phyloP scores from a whole-genome alignment of 108 stramenopile species.

The Pseudonitzschia pungens region DNA sequence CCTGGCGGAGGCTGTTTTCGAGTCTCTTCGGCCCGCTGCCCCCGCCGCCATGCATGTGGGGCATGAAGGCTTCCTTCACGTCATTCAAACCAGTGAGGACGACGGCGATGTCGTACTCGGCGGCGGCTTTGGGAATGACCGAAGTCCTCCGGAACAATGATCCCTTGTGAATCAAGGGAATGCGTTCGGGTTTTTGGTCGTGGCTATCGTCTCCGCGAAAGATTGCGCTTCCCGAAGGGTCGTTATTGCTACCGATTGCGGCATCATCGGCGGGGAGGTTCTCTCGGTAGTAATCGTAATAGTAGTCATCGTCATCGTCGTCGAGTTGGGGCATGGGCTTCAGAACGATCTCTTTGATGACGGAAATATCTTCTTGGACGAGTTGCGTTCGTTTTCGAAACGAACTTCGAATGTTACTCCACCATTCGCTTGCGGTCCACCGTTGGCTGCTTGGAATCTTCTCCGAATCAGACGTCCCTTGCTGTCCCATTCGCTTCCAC shows the following conservation, averaged over 20 bases:
- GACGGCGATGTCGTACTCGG: constrained; percentile 61
- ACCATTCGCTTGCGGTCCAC: constrained; percentile 20
- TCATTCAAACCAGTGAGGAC: constrained; percentile 72
- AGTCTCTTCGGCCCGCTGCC: not conserved
- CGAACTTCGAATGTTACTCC: constrained; percentile 13
- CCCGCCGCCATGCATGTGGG: constrained; percentile 36
- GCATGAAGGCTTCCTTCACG: constrained; percentile 61
- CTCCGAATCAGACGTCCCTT: not conserved
- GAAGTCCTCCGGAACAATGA: constrained; percentile 31
- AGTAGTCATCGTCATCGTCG: constrained; percentile 18
- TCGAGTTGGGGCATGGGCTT: constrained; percentile 3
- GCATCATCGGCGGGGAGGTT: not conserved
- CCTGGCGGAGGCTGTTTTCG: constrained; percentile 18
- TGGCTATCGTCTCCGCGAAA: not conserved
- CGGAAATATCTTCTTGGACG: constrained; percentile 30
- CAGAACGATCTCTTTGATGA: constrained; percentile 28
- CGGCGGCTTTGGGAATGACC: constrained; percentile 32
- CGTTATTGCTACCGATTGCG: too few relatives aligned
- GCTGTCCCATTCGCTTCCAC: constrained; percentile 23
- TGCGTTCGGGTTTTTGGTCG: not conserved
- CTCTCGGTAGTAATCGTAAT: constrained; percentile 17
- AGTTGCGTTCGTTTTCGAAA: constrained; percentile 13
- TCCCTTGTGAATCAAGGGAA: constrained; percentile 27
- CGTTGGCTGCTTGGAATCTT: constrained; percentile 16
- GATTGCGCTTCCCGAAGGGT: too few relatives aligned